These are phyloP conservation scores for Pseudohalonectria lignicola DNA, from an alignment of 2,329 filamentous ascomycete genomes.

Conservation along the genomic window DNA sequence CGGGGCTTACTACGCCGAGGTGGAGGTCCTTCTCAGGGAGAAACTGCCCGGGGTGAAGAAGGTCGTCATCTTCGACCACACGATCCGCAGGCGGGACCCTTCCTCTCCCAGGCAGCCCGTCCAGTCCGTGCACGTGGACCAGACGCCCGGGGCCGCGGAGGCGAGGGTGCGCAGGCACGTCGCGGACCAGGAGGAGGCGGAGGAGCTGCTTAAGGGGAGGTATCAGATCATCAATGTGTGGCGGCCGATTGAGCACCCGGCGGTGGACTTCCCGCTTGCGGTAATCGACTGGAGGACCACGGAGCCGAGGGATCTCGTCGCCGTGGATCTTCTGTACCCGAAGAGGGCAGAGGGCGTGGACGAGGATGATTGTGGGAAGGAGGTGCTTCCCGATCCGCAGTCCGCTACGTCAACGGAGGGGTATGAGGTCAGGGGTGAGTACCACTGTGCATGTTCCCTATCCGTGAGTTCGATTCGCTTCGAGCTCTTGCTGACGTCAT, in stretches of 20 bases:
- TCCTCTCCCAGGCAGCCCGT: conserved; percentile 51
- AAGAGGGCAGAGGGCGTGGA: conserved; percentile 18
- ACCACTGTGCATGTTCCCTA: neutral
- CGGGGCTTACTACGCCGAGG: conserved; percentile 47
- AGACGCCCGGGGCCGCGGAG: conserved; percentile 52
- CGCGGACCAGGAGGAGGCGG: conserved; percentile 37
- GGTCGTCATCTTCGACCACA: conserved; percentile 63
- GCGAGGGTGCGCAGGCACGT: conserved; percentile 52
- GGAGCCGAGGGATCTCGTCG: conserved; percentile 43
- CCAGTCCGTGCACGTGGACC: conserved; percentile 61
- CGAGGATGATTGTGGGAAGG: conserved; percentile 46
- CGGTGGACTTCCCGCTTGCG: conserved; percentile 51
- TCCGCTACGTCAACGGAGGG: conserved; percentile 39
- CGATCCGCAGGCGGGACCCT: conserved; percentile 47
- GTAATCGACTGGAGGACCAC: conserved; percentile 55
- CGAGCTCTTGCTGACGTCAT: neutral
- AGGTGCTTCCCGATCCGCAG: conserved; percentile 37
- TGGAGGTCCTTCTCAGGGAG: conserved; percentile 43
- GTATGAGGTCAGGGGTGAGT: conserved; percentile 40
- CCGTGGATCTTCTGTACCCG: conserved; percentile 53
- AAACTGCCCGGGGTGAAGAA: conserved; percentile 45
- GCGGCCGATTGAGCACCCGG: conserved; percentile 53
- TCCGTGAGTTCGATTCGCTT: neutral
- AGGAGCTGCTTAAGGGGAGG: conserved; percentile 42
- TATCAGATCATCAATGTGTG: conserved; percentile 64